phyloP scores from a whole-genome alignment of 441 rosid genomes.

The Populus hybrid region DNA sequence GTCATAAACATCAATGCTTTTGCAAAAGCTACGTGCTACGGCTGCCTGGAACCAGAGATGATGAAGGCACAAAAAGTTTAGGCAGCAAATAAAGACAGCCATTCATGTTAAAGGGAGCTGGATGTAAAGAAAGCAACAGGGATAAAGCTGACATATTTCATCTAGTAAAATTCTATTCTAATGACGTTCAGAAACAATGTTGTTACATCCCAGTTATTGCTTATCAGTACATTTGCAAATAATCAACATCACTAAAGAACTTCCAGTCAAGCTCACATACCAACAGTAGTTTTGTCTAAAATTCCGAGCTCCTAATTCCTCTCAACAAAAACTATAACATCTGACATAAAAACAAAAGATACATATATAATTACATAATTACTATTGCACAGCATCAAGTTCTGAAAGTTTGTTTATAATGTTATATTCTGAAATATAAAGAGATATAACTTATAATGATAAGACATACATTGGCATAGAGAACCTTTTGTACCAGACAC shows the following conservation, averaged over 20 bases:
- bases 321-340: background rate
- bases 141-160: background rate
- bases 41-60: slow-evolving; percentile 46
- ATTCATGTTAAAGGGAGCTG: background rate
- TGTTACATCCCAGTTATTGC: background rate
- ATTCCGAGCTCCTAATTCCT: background rate
- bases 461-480: background rate
- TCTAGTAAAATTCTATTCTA: too few relatives aligned
- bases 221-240: background rate
- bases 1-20: slow-evolving; percentile 63
- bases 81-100: background rate
- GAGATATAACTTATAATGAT: background rate
- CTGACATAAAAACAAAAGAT: background rate
- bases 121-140: background rate
- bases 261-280: background rate
- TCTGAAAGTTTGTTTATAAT: background rate
- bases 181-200: background rate
- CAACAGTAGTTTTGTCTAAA: background rate
- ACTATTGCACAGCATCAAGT: background rate
- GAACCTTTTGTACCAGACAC: background rate
- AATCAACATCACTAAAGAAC: background rate
- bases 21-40: slow-evolving; percentile 59
- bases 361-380: background rate
- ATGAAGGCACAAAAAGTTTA: background rate
- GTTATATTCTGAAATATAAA: background rate